Base-by-base conservation (phyloP, 805 yeast genomes). In the Candida argentea region DNA sequence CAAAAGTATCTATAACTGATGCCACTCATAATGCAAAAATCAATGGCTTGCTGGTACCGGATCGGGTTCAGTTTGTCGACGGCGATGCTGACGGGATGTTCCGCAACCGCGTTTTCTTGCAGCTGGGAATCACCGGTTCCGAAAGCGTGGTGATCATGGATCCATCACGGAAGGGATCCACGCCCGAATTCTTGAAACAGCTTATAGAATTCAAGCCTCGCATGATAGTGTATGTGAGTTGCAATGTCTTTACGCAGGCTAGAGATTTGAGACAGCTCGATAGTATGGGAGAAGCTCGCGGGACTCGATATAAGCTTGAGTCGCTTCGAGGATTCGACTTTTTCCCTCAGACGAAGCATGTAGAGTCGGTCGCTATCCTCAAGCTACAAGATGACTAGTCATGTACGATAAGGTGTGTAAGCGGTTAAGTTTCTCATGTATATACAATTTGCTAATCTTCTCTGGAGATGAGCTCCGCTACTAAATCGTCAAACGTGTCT, bases 271-370 rank as follows among this genome's bases (percentile, higher is more conserved):
- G 53, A 3, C 36, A 35, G 16, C 52, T 64, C 21, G 33, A 43
- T 25, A 31, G 40, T 6, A 35, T 55, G 17, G 55, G 47, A 30
- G 24, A 28, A 20, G 27, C 29, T 6, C 28, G 27, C 8, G 28
- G 28, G 1, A 26, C 28, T 9, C 29, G 36, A 7, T 49, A 48
- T 29, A 32, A 19, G 9, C 34, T 48, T 5, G 29, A 33, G 17
- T 36, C 39, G 6, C 39, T 64, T 4, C 41, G 40, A 6, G 69
- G 69, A 5, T 62, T 61, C 39, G 70, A 64, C 39, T 64, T 64
- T 39, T 63, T 63, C 42, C 76, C 77, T 3, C 77, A 70, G 37
- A 70, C 77, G 1, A 70, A 68, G 36, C 76, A 70, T 38, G 74
- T 70, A 19, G 77, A 70, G 46, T 55, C 73, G 21, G 66, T 71